Conservation (phyloP, 192 early-diverging fungal genomes). For the Gamsiella multidivaricata region DNA sequence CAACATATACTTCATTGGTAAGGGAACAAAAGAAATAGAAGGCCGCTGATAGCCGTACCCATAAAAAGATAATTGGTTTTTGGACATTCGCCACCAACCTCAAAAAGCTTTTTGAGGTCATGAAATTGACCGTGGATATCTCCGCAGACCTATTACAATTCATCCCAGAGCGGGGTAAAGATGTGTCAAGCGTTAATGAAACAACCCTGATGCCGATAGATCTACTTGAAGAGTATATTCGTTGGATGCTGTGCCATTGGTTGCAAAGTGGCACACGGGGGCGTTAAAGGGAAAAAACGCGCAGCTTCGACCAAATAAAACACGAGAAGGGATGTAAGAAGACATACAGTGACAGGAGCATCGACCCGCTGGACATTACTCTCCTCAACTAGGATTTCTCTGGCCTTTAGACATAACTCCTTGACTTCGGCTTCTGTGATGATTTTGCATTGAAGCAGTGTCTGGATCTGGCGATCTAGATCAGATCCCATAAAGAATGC, state of each 20-base stretch:
- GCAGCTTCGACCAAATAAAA: background rate
- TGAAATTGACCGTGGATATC: conserved; percentile 99
- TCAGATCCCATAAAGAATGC: conserved; percentile 50
- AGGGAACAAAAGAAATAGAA: background rate
- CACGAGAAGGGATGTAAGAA: background rate
- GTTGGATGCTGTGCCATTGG: background rate
- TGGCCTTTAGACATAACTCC: conserved; percentile 92
- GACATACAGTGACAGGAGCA: conserved; percentile 90
- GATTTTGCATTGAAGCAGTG: conserved; percentile 90
- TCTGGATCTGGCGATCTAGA: conserved; percentile 80
- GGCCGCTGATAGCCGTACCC: conserved; percentile 60
- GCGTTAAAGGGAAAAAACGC: background rate
- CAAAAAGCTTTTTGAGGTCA: conserved; percentile 94
- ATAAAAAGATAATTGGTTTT: conserved; percentile 99
- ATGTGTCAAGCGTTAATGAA: too few species aligned
- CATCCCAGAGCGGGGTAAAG: too few species aligned
- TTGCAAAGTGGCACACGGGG: background rate
- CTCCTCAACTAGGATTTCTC: conserved; percentile 96
- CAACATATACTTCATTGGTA: too few species aligned
- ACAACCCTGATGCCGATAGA: too few species aligned
- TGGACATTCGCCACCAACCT: conserved; percentile 93
- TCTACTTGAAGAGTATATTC: too few species aligned
- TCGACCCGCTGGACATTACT: conserved; percentile 95
- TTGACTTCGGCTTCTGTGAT: conserved; percentile 94
- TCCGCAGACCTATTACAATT: conserved; percentile 78